phyloP scores from a whole-genome alignment of 2,329 filamentous ascomycete genomes.

The Fusarium compactum region DNA sequence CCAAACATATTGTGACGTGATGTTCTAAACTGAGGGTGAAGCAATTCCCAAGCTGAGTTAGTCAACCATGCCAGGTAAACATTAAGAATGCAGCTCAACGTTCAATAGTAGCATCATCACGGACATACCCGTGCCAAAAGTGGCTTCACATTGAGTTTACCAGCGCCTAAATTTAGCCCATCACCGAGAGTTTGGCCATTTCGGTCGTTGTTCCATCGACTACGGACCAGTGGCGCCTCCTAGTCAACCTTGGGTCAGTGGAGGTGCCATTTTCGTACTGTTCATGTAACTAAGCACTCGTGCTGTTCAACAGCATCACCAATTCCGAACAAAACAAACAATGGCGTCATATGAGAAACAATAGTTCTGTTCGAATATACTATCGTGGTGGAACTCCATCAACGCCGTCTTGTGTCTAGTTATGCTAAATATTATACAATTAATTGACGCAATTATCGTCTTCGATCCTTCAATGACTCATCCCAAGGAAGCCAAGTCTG shows the following conservation, averaged over 20 bases:
- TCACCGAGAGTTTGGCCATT: neutral
- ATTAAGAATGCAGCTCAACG: neutral
- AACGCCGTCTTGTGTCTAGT: slow-evolving; percentile 19
- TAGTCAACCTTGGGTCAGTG: slow-evolving; percentile 4
- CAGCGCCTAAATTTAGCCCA: slow-evolving; percentile 12
- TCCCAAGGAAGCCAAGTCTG: slow-evolving; percentile 59
- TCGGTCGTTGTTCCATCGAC: neutral
- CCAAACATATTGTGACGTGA: too few relatives aligned
- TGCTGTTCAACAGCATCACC: neutral
- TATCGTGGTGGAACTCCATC: slow-evolving; percentile 17
- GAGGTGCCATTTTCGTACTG: neutral
- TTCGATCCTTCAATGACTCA: slow-evolving; percentile 31
- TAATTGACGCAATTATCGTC: neutral
- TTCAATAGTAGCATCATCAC: neutral
- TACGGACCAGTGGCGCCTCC: slow-evolving; percentile 1
- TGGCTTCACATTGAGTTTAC: slow-evolving; percentile 9
- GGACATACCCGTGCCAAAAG: slow-evolving; percentile 7
- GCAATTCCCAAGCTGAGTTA: neutral
- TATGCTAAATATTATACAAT: slow-evolving; percentile 12
- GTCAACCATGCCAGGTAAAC: neutral
- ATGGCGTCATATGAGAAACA: neutral
- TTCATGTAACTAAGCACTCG: slow-evolving; percentile 7
- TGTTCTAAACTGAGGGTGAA: neutral
- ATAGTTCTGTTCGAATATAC: neutral
- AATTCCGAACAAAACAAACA: neutral